Evolutionary conservation across 768 basidiomycete genomes (phyloP).

Genomic region (Trametes gibbosa): DNA sequence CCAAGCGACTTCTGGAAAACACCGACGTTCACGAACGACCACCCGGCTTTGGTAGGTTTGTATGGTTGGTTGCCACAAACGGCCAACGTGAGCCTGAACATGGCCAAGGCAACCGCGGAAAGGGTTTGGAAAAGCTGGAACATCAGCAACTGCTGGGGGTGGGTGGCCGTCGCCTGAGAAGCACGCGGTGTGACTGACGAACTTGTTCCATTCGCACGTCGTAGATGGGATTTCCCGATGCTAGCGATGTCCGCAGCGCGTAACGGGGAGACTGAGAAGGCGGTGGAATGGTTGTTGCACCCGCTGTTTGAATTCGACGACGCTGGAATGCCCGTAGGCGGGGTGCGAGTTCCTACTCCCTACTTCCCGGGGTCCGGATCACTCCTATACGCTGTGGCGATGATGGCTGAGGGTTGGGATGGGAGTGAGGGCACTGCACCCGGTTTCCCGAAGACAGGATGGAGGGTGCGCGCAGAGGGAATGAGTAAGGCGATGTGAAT

Average conservation of each 20-base stretch:
- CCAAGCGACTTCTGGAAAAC: slow-evolving; percentile 51
- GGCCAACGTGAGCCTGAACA: slow-evolving; percentile 43
- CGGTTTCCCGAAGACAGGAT: slow-evolving; percentile 40
- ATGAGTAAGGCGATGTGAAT: slow-evolving; percentile 35
- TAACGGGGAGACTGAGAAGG: slow-evolving; percentile 46
- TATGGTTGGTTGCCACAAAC: slow-evolving; percentile 58
- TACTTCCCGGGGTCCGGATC: slow-evolving; percentile 58
- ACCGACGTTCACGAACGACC: slow-evolving; percentile 50
- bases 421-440: slow-evolving; percentile 36
- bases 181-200: not conserved
- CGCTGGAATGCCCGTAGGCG: slow-evolving; percentile 58
- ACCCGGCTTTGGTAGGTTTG: slow-evolving; percentile 54
- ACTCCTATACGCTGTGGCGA: slow-evolving; percentile 49
- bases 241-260: slow-evolving; percentile 61
- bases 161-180: slow-evolving; percentile 18
- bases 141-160: slow-evolving; percentile 53
- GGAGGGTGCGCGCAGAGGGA: slow-evolving; percentile 38
- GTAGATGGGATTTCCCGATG: slow-evolving; percentile 62
- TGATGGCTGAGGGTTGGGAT: slow-evolving; percentile 64
- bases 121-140: slow-evolving; percentile 58
- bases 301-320: slow-evolving; percentile 58
- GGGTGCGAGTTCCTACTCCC: slow-evolving; percentile 52
- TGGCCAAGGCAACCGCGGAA: slow-evolving; percentile 48
- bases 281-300: slow-evolving; percentile 53
- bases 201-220: not conserved